Base-by-base conservation (phyloP, 352 stramenopile species). In the Phytophthora vignae region DNA sequence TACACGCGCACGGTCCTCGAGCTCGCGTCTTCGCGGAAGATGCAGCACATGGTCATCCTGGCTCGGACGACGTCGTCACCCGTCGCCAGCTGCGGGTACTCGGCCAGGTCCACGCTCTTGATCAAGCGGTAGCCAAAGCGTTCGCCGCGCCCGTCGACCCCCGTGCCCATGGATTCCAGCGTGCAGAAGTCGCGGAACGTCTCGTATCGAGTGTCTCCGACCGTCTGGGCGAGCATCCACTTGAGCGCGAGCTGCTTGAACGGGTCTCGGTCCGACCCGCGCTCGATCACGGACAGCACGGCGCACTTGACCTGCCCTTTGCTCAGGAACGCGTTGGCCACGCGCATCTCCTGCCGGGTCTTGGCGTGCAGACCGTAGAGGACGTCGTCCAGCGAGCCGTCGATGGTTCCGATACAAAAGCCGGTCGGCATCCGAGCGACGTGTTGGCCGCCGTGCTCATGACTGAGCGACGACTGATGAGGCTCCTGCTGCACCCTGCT, bases 161-260 rank as follows among this genome's bases (percentile, higher is more conserved):
- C 60, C 10, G 75, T 42, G 7, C 80, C 80, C 44, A 73, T 81
- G 15, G 64, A 79, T 54, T 88, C 75, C 25, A 88, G 40, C 6
- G 61, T 60, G 59, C 80, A 76, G 14, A 70, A 50, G 36, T 88
- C 80, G 42, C 71, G 80, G 15, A 75, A 77, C 19, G 67, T 77
- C 15, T 55, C 59, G 42, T 67, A 70, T 22, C 58, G 54, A 5
- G 71, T 46, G 10, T 71, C 60, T 52, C 68, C 72, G 8, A 78
- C 65, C 52, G 69, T 66, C 3, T 77, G 63, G 2, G 73, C 49
- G 19, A 78, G 31, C 56, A 66, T 49, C 79, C 79, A 87, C 61
- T 84, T 87, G 27, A 87, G 53, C 1, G 71, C 69, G 5, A 87
- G 55, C 27, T 82, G 82, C 21, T 67, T 72, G 59, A 81, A 83